A percentile compares a stretch with the other conserved stretches of the same genome.
phyloP scores from a whole-genome alignment of 768 basidiomycete genomes.

The Leccinum uliginosum region DNA sequence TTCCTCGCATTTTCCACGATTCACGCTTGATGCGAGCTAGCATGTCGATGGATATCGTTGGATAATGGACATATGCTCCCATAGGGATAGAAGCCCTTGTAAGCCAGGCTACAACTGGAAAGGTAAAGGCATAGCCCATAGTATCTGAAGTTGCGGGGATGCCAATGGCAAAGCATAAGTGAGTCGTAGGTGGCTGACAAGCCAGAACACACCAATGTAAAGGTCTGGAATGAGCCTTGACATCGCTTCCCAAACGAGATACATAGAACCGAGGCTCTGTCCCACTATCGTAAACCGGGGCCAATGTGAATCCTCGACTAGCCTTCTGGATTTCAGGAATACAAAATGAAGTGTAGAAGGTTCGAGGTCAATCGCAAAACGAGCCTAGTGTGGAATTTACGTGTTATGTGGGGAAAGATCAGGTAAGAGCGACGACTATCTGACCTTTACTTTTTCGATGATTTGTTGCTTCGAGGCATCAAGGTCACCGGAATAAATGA shows the following conservation, averaged over 20 bases:
- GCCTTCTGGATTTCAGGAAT: constrained; percentile 62
- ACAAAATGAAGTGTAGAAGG: constrained; percentile 71
- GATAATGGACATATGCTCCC: constrained; percentile 94
- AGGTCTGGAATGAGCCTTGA: constrained; percentile 77
- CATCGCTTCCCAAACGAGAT: constrained; percentile 81
- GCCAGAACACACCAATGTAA: constrained; percentile 66
- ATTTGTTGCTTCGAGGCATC: constrained; percentile 79
- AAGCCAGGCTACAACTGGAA: constrained; percentile 66
- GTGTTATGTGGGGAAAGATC: not conserved
- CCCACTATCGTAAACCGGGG: constrained; percentile 87
- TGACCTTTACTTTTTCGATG: constrained; percentile 74
- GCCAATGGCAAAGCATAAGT: not conserved
- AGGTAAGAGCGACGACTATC: not conserved
- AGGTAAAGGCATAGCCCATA: constrained; percentile 97
- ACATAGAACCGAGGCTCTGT: constrained; percentile 86
- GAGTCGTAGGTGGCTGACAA: not conserved
- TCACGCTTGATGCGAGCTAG: constrained; percentile 60
- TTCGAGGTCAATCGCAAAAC: constrained; percentile 76
- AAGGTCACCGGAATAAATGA: constrained; percentile 88
- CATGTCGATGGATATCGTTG: constrained; percentile 95
- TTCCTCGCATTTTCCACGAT: constrained; percentile 22
- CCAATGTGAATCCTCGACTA: constrained; percentile 84
- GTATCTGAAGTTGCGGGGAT: constrained; percentile 55
- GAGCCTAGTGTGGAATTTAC: constrained; percentile 42
- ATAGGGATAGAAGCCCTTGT: constrained; percentile 55